These are phyloP conservation scores for Rhizophagus prolifer DNA, from an alignment of 192 early-diverging fungal species.

Conservation along the genomic window DNA sequence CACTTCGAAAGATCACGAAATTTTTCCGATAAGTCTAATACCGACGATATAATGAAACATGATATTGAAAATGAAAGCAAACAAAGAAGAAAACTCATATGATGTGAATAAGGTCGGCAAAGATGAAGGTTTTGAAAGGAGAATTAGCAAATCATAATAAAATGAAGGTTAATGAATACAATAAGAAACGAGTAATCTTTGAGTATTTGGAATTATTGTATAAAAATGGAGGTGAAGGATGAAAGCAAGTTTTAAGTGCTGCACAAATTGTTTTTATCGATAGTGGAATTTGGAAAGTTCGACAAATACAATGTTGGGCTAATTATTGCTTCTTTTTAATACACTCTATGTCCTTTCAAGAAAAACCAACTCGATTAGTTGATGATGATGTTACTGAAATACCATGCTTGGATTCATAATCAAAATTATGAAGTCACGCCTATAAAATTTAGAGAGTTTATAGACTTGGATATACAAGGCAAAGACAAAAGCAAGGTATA, in stretches of 20 bases:
- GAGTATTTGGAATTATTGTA: not conserved
- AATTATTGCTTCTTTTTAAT: not conserved
- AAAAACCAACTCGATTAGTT: not conserved
- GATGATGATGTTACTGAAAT: not conserved
- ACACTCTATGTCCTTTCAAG: not conserved
- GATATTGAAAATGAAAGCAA: no score
- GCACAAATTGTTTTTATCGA: not conserved
- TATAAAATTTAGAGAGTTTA: not conserved
- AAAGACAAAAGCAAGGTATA: not conserved
- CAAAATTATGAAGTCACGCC: not conserved
- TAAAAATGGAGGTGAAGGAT: not conserved
- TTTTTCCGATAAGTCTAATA: no score
- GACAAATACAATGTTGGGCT: not conserved
- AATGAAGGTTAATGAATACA: not conserved
- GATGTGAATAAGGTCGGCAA: no score
- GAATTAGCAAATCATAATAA: not conserved
- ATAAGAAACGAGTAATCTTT: not conserved
- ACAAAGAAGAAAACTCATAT: no score
- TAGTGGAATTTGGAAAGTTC: not conserved
- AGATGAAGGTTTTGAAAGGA: no score
- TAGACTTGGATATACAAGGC: not conserved
- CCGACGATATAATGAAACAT: no score
- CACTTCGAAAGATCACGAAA: no score
- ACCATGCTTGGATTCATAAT: not conserved
- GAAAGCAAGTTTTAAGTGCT: not conserved